A percentile compares a stretch with the other conserved stretches of the same genome.
Evolutionary conservation across 2,329 filamentous ascomycete genomes (phyloP).

Genomic region (Ophiostoma ips): DNA sequence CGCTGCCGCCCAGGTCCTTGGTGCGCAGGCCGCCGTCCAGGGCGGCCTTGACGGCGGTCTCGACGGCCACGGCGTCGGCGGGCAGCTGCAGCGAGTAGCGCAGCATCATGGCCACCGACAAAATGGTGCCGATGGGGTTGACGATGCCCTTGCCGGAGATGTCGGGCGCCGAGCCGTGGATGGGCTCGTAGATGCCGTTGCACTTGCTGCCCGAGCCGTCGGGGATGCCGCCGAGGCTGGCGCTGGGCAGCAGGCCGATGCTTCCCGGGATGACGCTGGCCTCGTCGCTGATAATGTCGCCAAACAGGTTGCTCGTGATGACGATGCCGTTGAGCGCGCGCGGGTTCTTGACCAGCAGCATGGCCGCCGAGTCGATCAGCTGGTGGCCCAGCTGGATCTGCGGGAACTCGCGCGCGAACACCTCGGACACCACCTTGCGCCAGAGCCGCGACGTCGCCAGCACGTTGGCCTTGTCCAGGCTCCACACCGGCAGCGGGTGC

Average conservation of each 20-base stretch:
- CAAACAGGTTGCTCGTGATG: constrained; percentile 87
- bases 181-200: constrained; percentile 95
- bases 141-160: constrained; percentile 86
- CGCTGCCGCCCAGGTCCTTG: constrained; percentile 68
- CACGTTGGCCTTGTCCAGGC: constrained; percentile 92
- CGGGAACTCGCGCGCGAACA: constrained; percentile 81
- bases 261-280: constrained; percentile 87
- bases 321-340: constrained; percentile 77
- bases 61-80: constrained; percentile 62
- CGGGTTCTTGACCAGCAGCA: constrained; percentile 95
- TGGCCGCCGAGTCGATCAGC: constrained; percentile 90
- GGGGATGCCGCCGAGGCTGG: constrained; percentile 73
- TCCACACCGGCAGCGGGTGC: constrained; percentile 60
- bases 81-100: constrained; percentile 78
- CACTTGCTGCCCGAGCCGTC: constrained; percentile 69
- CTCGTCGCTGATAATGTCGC: constrained; percentile 93
- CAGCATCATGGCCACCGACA: constrained; percentile 91
- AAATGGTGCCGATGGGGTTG: constrained; percentile 81
- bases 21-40: constrained; percentile 71
- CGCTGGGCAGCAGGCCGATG: constrained; percentile 76
- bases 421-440: constrained; percentile 73
- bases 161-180: constrained; percentile 87
- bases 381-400: constrained; percentile 75
- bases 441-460: constrained; percentile 80
- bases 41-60: constrained; percentile 65